Conservation (phyloP, 805 yeast species). For the Candida alai region DNA sequence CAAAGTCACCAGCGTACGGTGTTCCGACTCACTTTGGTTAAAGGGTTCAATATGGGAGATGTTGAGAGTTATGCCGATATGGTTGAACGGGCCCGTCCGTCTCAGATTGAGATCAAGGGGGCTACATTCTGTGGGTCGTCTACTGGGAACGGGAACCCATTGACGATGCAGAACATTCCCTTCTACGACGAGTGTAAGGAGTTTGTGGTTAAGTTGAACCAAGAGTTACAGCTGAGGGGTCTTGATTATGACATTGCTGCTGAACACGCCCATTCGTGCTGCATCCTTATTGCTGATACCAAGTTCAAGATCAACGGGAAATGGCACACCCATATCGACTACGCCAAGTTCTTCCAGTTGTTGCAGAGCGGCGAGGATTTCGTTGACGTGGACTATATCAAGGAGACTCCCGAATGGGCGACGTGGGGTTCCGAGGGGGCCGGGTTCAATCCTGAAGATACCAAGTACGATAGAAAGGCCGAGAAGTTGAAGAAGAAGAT, state of each 20-base stretch:
- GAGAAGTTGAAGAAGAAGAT: conserved; percentile 48
- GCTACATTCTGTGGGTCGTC: conserved; percentile 95
- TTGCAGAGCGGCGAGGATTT: conserved; percentile 63
- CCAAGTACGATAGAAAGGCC: conserved; percentile 60
- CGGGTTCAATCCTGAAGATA: conserved; percentile 88
- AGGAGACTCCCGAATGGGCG: conserved; percentile 88
- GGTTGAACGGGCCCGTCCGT: conserved; percentile 76
- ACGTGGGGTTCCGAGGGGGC: conserved; percentile 80
- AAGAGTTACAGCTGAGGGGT: conserved; percentile 62
- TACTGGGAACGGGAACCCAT: conserved; percentile 75
- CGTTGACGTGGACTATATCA: conserved; percentile 73
- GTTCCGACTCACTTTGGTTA: conserved; percentile 83
- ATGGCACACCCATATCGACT: conserved; percentile 91
- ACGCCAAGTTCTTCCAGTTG: conserved; percentile 68
- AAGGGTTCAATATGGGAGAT: conserved; percentile 87
- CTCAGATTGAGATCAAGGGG: conserved; percentile 89
- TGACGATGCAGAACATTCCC: conserved; percentile 94
- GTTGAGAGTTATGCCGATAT: conserved; percentile 80
- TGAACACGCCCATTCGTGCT: conserved; percentile 93
- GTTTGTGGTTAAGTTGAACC: conserved; percentile 63
- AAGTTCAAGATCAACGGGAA: conserved; percentile 65
- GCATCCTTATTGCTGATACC: conserved; percentile 76
- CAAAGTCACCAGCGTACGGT: conserved; percentile 88
- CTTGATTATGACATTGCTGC: conserved; percentile 81
- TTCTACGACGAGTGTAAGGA: conserved; percentile 84